Conservation (phyloP, 352 stramenopile species). For the Globisporangium carolinianum region DNA sequence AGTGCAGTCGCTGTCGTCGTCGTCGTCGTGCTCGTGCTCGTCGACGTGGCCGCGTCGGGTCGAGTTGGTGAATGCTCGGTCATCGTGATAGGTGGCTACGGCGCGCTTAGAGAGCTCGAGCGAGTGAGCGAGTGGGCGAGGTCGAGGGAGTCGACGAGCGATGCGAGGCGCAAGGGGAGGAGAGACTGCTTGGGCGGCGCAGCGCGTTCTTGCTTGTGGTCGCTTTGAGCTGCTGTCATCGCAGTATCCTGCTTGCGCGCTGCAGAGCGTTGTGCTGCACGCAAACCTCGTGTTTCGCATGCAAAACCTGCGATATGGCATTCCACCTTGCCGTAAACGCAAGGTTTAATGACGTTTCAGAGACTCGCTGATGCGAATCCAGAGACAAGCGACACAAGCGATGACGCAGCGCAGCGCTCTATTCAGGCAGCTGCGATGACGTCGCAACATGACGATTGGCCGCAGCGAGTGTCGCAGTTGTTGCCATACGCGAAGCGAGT, state of each 20-base stretch:
- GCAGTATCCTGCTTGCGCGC: not conserved
- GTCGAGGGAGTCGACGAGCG: not conserved
- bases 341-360: constrained; percentile 1
- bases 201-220: constrained; percentile 1
- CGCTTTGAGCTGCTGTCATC: not conserved
- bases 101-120: not conserved
- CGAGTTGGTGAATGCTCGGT: constrained; percentile 12
- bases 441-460: not conserved
- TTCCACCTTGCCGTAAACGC: not conserved
- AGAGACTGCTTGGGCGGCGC: not conserved
- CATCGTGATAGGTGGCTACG: not conserved
- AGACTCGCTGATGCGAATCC: not conserved
- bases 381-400: not conserved
- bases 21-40: not conserved
- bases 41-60: constrained; percentile 6
- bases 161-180: not conserved
- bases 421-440: constrained; percentile 2
- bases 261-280: too few species aligned
- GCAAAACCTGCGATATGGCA: not conserved
- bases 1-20: not conserved
- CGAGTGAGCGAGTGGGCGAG: not conserved
- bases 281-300: too few species aligned
- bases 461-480: not conserved
- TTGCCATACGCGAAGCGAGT: not conserved
- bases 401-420: constrained; percentile 11